Conservation (phyloP, 179 eudicot genomes). For the Spergularia azorica region DNA sequence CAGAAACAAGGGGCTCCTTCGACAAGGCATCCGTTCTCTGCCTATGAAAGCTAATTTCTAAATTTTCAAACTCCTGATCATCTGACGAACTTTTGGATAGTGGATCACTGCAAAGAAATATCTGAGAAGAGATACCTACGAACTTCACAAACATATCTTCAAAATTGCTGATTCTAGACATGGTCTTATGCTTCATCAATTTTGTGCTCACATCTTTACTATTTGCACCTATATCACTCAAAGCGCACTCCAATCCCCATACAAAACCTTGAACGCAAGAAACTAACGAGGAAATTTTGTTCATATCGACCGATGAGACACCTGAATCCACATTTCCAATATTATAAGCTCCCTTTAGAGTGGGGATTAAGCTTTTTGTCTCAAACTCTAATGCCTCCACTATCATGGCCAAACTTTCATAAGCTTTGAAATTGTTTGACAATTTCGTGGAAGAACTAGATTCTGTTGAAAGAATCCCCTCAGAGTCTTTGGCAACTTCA, state of each 20-base stretch:
- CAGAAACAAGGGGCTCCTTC: slow-evolving; percentile 19
- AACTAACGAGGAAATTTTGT: slow-evolving; percentile 44
- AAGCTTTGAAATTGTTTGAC: slow-evolving; percentile 34
- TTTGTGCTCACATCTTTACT: slow-evolving; percentile 36
- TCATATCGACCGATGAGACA: slow-evolving; percentile 31
- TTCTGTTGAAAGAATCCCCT: slow-evolving; percentile 21
- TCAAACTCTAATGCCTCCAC: slow-evolving; percentile 57
- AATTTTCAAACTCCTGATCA: slow-evolving; percentile 26
- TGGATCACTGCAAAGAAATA: slow-evolving; percentile 32
- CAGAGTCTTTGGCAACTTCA: slow-evolving; percentile 24
- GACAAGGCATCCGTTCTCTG: slow-evolving; percentile 27
- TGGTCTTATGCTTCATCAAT: slow-evolving; percentile 31
- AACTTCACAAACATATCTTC: slow-evolving; percentile 43
- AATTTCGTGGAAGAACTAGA: slow-evolving; percentile 25
- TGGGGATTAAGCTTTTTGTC: slow-evolving; percentile 30
- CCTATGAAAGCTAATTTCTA: slow-evolving; percentile 19
- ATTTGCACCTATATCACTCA: slow-evolving; percentile 39
- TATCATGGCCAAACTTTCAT: slow-evolving; percentile 39
- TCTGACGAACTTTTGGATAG: slow-evolving; percentile 20
- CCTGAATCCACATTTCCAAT: slow-evolving; percentile 20
- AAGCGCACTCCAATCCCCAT: slow-evolving; percentile 66
- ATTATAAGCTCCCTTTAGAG: slow-evolving; percentile 29
- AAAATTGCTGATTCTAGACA: slow-evolving; percentile 44
- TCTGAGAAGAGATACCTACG: slow-evolving; percentile 28
- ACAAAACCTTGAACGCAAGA: slow-evolving; percentile 73